phyloP scores from a whole-genome alignment of 257 asterid species.

The Agastache rugosa region DNA sequence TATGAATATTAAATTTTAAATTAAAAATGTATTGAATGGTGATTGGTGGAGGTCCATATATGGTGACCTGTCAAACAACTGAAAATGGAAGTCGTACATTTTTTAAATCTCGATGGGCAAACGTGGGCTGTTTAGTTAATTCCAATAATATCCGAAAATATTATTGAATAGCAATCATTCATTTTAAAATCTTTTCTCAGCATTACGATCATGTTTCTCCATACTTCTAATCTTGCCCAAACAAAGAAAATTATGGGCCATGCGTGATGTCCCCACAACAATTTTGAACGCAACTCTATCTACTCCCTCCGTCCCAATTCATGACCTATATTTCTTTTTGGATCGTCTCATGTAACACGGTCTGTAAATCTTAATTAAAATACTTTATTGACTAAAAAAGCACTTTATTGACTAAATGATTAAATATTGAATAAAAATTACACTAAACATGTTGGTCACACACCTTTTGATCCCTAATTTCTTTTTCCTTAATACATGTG shows the following conservation, averaged over 20 bases:
- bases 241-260: conserved; percentile 15
- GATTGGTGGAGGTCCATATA: background rate
- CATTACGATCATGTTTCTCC: background rate
- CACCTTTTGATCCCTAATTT: no score
- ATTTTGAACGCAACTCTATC: background rate
- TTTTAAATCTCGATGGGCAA: background rate
- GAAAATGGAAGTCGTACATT: background rate
- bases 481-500: no score
- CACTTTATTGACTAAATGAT: no score
- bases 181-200: background rate
- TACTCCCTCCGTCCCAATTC: no score
- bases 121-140: conserved; percentile 22
- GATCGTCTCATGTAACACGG: no score
- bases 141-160: background rate
- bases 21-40: no score
- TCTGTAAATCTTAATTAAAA: no score
- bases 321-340: no score
- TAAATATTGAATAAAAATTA: no score
- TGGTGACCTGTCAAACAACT: conserved; percentile 10
- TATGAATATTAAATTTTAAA: no score
- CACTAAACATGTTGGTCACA: no score
- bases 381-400: no score
- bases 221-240: background rate
- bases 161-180: background rate
- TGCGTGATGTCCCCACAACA: background rate